Evolutionary conservation across 2,329 filamentous ascomycete genomes (phyloP), one percentile per base, ranked within the genome.

Genomic region (Shiraia bambusicola): DNA sequence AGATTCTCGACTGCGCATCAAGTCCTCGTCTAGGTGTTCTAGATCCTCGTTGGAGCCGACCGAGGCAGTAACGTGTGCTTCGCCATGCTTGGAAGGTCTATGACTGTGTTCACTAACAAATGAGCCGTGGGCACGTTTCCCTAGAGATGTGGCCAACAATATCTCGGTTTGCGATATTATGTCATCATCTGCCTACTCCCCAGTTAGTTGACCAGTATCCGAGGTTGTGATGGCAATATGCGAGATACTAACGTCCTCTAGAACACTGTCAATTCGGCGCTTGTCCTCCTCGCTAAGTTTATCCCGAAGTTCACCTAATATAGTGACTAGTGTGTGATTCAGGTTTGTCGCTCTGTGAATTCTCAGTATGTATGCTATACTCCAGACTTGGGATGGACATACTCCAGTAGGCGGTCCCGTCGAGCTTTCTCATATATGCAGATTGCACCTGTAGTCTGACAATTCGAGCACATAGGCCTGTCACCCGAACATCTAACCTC

Each of bases 21-120:
- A 27, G 30, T 69, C 58, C 35, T 68, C 66, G 5, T 56, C 54
- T 4, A 63, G 36, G 10, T 53, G 44, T 29, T 66, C 63, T 4
- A 61, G 41, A 3, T 60, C 56, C 28, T 65, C 58, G 25, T 65
- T 61, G 1, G 63, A 66, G 9, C 58, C 60, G 3, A 54, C 50
- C 1, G 53, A 57, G 12, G 51, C 52, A 4, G 54, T 56, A 3
- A 56, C 49, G 7, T 49, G 37, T 9, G 52, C 52, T 37, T 62
- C 59, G 7, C 54, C 61, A 28, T 45, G 30, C 15, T 41, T 14
- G 16, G 33, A 19, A 16, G 11, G 28, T 31, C 1, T 34, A 19
- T 15, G 2, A 8, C 34, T 41, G 3, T 47, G 33, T 6, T 37
- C 22, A 3, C 13, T 7, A 9, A 24, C 12, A n/a, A 41, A 41